A percentile compares a stretch with the other conserved stretches of the same genome.
Conservation (phyloP, 1,284 basidiomycete genomes). For the Peniophora sp. region DNA sequence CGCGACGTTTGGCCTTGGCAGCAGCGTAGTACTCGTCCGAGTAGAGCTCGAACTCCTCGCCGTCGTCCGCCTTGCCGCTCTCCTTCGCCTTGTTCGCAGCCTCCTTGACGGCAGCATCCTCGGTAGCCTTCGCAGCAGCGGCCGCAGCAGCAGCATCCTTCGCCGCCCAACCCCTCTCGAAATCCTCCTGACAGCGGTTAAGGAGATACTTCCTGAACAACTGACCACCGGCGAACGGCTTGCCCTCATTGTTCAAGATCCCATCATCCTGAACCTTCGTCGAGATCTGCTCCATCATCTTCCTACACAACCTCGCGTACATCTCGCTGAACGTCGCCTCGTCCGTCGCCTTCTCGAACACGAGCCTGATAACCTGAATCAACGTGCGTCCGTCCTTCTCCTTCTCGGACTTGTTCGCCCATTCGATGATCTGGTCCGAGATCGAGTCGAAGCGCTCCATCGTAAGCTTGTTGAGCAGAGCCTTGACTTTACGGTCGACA, state of each 20-base stretch:
- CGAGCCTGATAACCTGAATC: slow-evolving; percentile 91
- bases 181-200: slow-evolving; percentile 91
- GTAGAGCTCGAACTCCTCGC: slow-evolving; percentile 63
- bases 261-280: slow-evolving; percentile 83
- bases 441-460: slow-evolving; percentile 97
- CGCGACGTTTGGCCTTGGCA: slow-evolving; percentile 94
- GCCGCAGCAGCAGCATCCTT: slow-evolving; percentile 47
- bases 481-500: slow-evolving; percentile 92
- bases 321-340: slow-evolving; percentile 95
- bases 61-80: slow-evolving; percentile 46
- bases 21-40: slow-evolving; percentile 97
- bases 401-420: slow-evolving; percentile 90
- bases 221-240: slow-evolving; percentile 81
- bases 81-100: slow-evolving; percentile 31
- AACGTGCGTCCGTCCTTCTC: slow-evolving; percentile 93
- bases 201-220: slow-evolving; percentile 95
- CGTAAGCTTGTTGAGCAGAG: slow-evolving; percentile 92
- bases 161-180: slow-evolving; percentile 84
- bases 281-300: slow-evolving; percentile 89
- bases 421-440: slow-evolving; percentile 85
- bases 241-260: slow-evolving; percentile 70
- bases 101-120: slow-evolving; percentile 49
- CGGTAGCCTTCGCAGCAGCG: slow-evolving; percentile 24
- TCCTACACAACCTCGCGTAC: slow-evolving; percentile 91
- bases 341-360: slow-evolving; percentile 96